Conservation (phyloP, 345 rosid species). For the Passiflora organensis region DNA sequence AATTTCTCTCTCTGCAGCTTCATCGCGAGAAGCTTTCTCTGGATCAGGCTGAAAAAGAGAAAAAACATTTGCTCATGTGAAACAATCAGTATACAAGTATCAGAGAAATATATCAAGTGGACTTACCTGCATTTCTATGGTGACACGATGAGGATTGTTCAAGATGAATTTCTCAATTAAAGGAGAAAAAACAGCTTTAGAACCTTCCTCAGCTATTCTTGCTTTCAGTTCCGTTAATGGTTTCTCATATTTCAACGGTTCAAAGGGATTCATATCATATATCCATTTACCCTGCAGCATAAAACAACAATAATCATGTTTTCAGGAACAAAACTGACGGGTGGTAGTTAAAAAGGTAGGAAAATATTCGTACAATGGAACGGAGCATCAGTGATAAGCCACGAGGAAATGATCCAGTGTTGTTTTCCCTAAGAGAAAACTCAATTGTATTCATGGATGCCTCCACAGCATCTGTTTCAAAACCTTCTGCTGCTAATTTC, state of each 20-base stretch:
- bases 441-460: conserved; percentile 99
- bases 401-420: conserved; percentile 97
- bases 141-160: conserved; percentile 78
- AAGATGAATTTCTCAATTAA: conserved; percentile 76
- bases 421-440: conserved; percentile 93
- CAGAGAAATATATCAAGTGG: conserved; percentile 9
- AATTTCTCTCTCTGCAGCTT: conserved; percentile 69
- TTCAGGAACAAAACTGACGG: background rate
- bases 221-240: conserved; percentile 74
- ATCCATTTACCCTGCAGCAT: conserved; percentile 82
- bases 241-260: conserved; percentile 84
- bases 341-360: background rate
- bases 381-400: conserved; percentile 95
- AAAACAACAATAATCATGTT: conserved; percentile 18
- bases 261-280: conserved; percentile 96
- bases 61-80: conserved; percentile 20
- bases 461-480: conserved; percentile 84
- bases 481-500: conserved; percentile 82
- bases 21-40: conserved; percentile 78
- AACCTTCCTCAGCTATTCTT: conserved; percentile 77
- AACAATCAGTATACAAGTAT: conserved; percentile 2
- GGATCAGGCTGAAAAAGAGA: conserved; percentile 73
- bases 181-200: conserved; percentile 94
- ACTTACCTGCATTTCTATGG: conserved; percentile 89
- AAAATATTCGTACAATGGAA: conserved; percentile 50